Evolutionary conservation across 139 green algal genomes (phyloP), one percentile per base, ranked within the genome.

Genomic region (Eudorina sp.): DNA sequence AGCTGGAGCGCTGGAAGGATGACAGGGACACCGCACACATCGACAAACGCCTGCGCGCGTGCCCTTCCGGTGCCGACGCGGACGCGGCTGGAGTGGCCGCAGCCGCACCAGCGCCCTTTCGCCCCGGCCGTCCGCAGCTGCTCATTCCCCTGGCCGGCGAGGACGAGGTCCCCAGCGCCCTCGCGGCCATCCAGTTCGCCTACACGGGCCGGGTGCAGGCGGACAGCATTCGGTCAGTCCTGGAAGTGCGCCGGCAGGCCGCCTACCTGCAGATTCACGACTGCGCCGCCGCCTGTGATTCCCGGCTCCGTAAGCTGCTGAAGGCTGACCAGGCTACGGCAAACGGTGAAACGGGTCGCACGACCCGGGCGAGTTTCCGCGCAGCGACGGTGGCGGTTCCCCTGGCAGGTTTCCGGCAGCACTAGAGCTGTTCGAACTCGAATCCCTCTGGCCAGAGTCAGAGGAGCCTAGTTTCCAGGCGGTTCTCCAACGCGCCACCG

Each of bases 81-180:
- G n/a, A n/a, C n/a, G n/a, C n/a, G n/a, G n/a, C n/a, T n/a, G n/a
- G n/a, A n/a, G n/a, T n/a, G n/a, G n/a, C n/a, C n/a, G n/a, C n/a
- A n/a, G n/a, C n/a, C n/a, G n/a, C n/a, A n/a, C n/a, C n/a, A n/a
- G n/a, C n/a, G n/a, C n/a, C n/a, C n/a, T n/a, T n/a, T n/a, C n/a
- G n/a, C n/a, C 64, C 29, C n/a, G n/a, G n/a, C n/a, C n/a, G n/a
- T 6, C 64, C 69, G 4, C 34, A 77, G 69, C 69, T 77, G 34
- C 69, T 48, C 36, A 34, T 77, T 13, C 69, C 69, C 4, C 69
- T 77, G 69, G 34, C 34, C 69, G 51, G 69, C 69, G 69, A 77
- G 40, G 69, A 8, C 34, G 69, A 77, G 36, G 36, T 51, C 18
- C 40, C 69, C 69, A 53, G 34, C 38, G 69, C 69, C 69, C 69